Base-by-base conservation (phyloP, 139 green algal genomes). In the Picochlorum sp. region DNA sequence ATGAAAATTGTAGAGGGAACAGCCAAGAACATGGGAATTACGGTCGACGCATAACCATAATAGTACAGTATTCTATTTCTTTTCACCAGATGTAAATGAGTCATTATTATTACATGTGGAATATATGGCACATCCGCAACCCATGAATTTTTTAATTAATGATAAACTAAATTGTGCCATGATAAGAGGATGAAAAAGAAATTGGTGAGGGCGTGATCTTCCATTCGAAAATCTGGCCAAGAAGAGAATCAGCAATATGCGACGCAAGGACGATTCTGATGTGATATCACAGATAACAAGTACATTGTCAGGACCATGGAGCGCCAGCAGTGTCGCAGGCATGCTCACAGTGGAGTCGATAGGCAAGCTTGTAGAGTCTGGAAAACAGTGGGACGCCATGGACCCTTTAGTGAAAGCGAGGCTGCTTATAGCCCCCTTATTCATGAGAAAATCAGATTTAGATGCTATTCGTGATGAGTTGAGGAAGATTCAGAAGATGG, bases 21-120 rank as follows among this genome's bases (percentile, higher is more conserved):
- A 3, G 93, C 92, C 32, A 74, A 69, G 59, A 99, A 97, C 88
- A 96, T 99, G 91, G 94, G 94, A 54, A 86, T 98, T 46, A 85
- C 74, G 15, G 57, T 82, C 26, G 64, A 77, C 26, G 72, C 58
- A 34, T 78, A 66, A 66, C 34, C 24, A 28, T 30, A 7, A 5
- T 30, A 30, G 28, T 6, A 30, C 28, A 30, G 26, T 30, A 41
- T 41, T 41, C 34, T 41, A 41, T 41, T 41, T 41, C 34, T 41
- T 41, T 41, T 41, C 34, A 41, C 34, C 34, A 41, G 34, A 41
- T 41, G 34, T 41, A 41, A 41, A 41, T 4, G 14, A 11, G 34
- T 41, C 34, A 41, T 24, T 24, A 24, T 26, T 26, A 26, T 26
- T 11, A 41, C 4, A 30, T 30, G 28, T 30, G 4, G 28, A 30